These are phyloP conservation scores for Sporobolus alterniflorus DNA, from an alignment of 202 grass and related monocot species.

Conservation along the genomic window DNA sequence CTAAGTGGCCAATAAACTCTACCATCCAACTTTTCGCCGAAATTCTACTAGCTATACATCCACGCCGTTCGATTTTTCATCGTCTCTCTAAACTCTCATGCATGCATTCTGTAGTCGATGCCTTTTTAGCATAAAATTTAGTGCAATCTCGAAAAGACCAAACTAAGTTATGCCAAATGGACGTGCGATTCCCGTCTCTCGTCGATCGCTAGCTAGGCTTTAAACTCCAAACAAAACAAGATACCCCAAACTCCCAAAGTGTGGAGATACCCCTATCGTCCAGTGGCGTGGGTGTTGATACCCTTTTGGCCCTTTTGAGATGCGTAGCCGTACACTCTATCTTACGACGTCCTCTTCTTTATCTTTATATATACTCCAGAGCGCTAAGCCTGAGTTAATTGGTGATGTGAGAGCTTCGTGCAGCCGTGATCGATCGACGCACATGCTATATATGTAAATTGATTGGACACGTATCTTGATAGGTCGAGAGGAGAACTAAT, in stretches of 20 bases:
- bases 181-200: neutral
- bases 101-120: neutral
- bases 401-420: constrained; percentile 31
- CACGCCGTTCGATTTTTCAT: neutral
- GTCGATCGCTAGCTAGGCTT: no score
- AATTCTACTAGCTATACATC: neutral
- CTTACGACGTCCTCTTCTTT: constrained; percentile 5
- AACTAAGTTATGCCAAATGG: constrained; percentile 8
- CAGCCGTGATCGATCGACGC: constrained; percentile 14
- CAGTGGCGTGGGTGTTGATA: constrained; percentile 35
- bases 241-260: constrained; percentile 40
- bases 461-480: constrained; percentile 58
- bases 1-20: neutral
- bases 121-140: neutral
- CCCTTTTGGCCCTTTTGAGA: constrained; percentile 57
- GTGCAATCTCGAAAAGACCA: constrained; percentile 9
- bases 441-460: neutral
- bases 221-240: no score
- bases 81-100: neutral
- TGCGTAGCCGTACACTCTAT: constrained; percentile 5
- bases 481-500: no score
- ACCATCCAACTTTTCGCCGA: no score
- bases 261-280: constrained; percentile 39
- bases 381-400: neutral
- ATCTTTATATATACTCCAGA: neutral